Conservation (phyloP, 371 early-diverging fungal genomes). For the Rhizopus sp. region DNA sequence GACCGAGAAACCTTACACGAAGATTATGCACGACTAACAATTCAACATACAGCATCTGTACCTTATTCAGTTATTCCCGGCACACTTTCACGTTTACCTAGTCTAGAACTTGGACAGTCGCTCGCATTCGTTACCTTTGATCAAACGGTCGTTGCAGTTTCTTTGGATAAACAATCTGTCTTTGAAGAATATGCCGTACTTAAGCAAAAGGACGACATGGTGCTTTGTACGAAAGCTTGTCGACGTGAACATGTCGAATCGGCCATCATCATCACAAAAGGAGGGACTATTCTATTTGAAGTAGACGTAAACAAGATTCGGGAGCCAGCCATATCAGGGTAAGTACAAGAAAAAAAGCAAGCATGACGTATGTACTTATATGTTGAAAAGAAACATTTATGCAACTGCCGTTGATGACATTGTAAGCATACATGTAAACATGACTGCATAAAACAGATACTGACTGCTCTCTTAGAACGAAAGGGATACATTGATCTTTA, state of each 20-base stretch:
- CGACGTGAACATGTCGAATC: background rate
- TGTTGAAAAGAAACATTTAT: slow-evolving; percentile 7
- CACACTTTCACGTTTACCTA: slow-evolving; percentile 1
- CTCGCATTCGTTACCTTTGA: slow-evolving; percentile 22
- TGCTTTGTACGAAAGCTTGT: background rate
- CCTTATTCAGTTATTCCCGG: slow-evolving; percentile 12
- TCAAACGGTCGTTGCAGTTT: slow-evolving; percentile 9
- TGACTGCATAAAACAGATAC: background rate
- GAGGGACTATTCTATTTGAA: slow-evolving; percentile 9
- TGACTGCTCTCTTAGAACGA: slow-evolving; percentile 5
- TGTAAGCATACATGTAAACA: background rate
- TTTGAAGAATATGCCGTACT: slow-evolving; percentile 20
- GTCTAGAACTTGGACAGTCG: background rate
- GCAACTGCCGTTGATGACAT: slow-evolving; percentile 5
- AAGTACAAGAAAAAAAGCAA: background rate
- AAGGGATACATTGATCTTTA: slow-evolving; percentile 13
- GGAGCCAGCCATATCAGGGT: slow-evolving; percentile 8
- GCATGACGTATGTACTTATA: background rate
- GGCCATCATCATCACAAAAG: slow-evolving; percentile 8
- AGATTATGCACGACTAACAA: background rate
- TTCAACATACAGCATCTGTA: slow-evolving; percentile 10
- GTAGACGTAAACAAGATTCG: slow-evolving; percentile 8
- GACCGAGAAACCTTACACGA: background rate
- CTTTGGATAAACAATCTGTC: slow-evolving; percentile 4
- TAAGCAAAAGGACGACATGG: slow-evolving; percentile 1